These are phyloP conservation scores for Termitomyces sp. DNA, from an alignment of 768 basidiomycete genomes.

Conservation along the genomic window DNA sequence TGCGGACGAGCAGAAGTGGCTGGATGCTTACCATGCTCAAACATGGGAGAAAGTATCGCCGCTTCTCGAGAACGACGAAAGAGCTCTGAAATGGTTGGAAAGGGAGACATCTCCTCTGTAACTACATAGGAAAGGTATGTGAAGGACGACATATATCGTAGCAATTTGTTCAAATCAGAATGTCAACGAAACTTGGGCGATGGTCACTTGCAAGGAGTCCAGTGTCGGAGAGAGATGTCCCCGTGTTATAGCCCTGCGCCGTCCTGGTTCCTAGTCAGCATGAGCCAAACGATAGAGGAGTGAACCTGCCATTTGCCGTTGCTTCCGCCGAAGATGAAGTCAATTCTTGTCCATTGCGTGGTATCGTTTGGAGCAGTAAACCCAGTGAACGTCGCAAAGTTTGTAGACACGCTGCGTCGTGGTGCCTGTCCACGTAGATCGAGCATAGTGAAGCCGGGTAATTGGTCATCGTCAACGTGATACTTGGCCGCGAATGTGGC, in stretches of 20 bases:
- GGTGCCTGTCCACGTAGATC: slow-evolving; percentile 41
- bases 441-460: slow-evolving; percentile 34
- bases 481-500: slow-evolving; percentile 37
- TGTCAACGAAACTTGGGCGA: slow-evolving; percentile 46
- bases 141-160: background rate
- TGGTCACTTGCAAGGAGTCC: slow-evolving; percentile 54
- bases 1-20: slow-evolving; percentile 67
- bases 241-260: slow-evolving; percentile 32
- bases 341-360: slow-evolving; percentile 36
- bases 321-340: slow-evolving; percentile 49
- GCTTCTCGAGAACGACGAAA: slow-evolving; percentile 54
- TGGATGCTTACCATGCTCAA: slow-evolving; percentile 81
- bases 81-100: slow-evolving; percentile 59
- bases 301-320: slow-evolving; percentile 37
- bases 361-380: slow-evolving; percentile 38
- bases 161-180: slow-evolving; percentile 15
- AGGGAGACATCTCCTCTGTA: slow-evolving; percentile 47
- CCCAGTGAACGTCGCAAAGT: slow-evolving; percentile 49
- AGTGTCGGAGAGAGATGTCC: slow-evolving; percentile 38
- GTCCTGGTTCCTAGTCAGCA: slow-evolving; percentile 22
- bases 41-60: slow-evolving; percentile 69
- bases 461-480: slow-evolving; percentile 24
- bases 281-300: background rate
- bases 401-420: slow-evolving; percentile 34
- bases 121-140: slow-evolving; percentile 4